These are phyloP conservation scores for Dioscorea cayenensis DNA, from an alignment of 116 monocot genomes.

Conservation along the genomic window DNA sequence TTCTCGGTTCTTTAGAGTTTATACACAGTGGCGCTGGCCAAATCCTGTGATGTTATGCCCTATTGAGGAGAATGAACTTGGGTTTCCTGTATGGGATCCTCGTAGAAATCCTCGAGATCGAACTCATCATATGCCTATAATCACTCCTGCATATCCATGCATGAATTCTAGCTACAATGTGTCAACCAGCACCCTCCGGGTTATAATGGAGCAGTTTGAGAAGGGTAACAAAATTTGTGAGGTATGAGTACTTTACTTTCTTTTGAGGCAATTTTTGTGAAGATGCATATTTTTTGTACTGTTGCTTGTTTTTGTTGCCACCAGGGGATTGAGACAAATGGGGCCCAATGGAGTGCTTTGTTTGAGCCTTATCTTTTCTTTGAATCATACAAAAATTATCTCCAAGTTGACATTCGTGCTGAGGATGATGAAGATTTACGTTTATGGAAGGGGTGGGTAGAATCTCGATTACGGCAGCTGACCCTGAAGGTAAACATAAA, in stretches of 20 bases:
- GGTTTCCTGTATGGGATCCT: slow-evolving; percentile 95
- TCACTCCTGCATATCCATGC: slow-evolving; percentile 97
- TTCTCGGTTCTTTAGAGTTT: slow-evolving; percentile 93
- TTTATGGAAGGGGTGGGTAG: slow-evolving; percentile 97
- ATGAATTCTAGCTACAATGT: slow-evolving; percentile 99
- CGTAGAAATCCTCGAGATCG: slow-evolving; percentile 89
- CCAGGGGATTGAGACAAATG: slow-evolving; percentile 88
- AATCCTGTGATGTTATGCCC: slow-evolving; percentile 89
- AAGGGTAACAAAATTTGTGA: slow-evolving; percentile 72
- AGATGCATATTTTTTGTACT: background rate
- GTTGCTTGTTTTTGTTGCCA: slow-evolving; percentile 3
- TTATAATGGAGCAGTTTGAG: slow-evolving; percentile 90
- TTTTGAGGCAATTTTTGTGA: background rate
- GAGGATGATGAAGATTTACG: slow-evolving; percentile 71
- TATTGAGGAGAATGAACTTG: slow-evolving; percentile 85
- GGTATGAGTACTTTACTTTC: slow-evolving; percentile 31
- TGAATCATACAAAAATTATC: slow-evolving; percentile 84
- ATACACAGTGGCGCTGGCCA: slow-evolving; percentile 98
- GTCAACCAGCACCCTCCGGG: slow-evolving; percentile 76
- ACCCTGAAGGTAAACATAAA: slow-evolving; percentile 67
- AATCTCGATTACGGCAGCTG: slow-evolving; percentile 88
- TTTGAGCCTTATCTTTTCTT: slow-evolving; percentile 92
- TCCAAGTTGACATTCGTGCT: slow-evolving; percentile 85
- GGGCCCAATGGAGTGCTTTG: slow-evolving; percentile 54
- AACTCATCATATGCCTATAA: slow-evolving; percentile 97